Evolutionary conservation across 2,329 filamentous ascomycete species (phyloP), one percentile per base, ranked within the genome.

Genomic region (Ophiostoma quercus): DNA sequence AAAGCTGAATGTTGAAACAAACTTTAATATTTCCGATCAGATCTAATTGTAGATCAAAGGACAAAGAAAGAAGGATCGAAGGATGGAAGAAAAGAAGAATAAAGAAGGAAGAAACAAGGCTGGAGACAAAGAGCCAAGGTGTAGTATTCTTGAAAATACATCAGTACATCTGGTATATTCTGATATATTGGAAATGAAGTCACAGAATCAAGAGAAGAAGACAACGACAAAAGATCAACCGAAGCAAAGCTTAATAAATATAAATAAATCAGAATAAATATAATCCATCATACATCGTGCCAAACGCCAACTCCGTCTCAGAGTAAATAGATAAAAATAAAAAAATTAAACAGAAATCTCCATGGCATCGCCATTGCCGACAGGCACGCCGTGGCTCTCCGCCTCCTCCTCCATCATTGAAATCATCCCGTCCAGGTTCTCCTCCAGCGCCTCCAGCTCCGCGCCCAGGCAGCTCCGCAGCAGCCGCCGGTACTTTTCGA

Each of bases 401-500:
- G 79, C 80, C 75, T 88, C 84, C 75, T 88, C 86, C 76, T 88
- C 85, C 84, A 88, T 87, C 82, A 88, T 85, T 66, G 84, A 82
- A 74, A 88, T 87, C 72, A 88, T 79, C 71, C 83, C 85, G 75
- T 87, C 84, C 67, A 88, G 78, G 75, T 87, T 88, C 63, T 83
- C 82, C 77, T 92, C 90, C 47, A 92, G 84, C 73, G 87, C 88
- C 73, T 91, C 88, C 67, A 91, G 89, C 74, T 86, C 84, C 19
- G 88, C 84, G 34, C 89, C 88, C 37, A 93, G 81, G 71, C 90
- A 92, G 71, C 85, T 85, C 71, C 86, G 86, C 41, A 92, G 85
- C 39, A 93, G 82, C 69, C 85, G 85, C 72, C 90, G 84, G 78
- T 94, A 94, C 77, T 89, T 87, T 74, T 89, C 88, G 73, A 91